Evolutionary conservation across 768 basidiomycete genomes (phyloP), one percentile per base, ranked within the genome.

Genomic region (Cystofilobasidium macerans): DNA sequence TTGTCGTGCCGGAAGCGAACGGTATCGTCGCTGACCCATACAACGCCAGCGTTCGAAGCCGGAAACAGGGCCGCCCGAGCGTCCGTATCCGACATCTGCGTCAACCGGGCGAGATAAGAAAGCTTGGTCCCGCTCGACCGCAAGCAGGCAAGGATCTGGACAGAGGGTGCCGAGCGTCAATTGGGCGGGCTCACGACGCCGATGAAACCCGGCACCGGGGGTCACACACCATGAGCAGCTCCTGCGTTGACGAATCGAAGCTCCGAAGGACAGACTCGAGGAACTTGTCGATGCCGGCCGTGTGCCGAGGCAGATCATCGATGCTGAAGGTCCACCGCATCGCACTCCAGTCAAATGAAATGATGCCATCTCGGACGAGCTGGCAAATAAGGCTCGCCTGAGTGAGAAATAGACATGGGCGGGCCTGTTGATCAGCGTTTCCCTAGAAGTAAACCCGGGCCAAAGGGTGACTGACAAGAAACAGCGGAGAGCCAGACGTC

Each of bases 1-100:
- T 57, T 57, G 40, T 66, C 65, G 48, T 66, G 65, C 35, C 47
- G 12, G 42, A 61, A 66, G n/a, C 65, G 58, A 20, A 66, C 65
- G 4, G 30, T 60, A 7, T n/a, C 14, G 18, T 56, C 65, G 22
- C 20, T n/a, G 22, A 59, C 33, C 35, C 22, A 14, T n/a, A 65
- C 42, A 20, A 33, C 59, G 22, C 51, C 65, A 1, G 51, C 26
- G 26, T 51, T 57, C 9, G 43, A 33, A 7, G 58, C 57, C 0
- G 47, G 16, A n/a, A n/a, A 38, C 33, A 66, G 59, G 4, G 51
- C 14, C 13, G 30, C 22, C 9, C 45, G 47, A 18, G 33, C 30
- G 9, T 53, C 33, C 14, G 22, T 9, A 16, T 11, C 12, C 12
- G 36, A 3, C 3, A 51, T 53, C 42, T 47, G 28, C 38, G 51